Evolutionary conservation across 192 early-diverging fungal genomes (phyloP), one percentile per base, ranked within the genome.

Genomic region (Gonapodya prolifera): DNA sequence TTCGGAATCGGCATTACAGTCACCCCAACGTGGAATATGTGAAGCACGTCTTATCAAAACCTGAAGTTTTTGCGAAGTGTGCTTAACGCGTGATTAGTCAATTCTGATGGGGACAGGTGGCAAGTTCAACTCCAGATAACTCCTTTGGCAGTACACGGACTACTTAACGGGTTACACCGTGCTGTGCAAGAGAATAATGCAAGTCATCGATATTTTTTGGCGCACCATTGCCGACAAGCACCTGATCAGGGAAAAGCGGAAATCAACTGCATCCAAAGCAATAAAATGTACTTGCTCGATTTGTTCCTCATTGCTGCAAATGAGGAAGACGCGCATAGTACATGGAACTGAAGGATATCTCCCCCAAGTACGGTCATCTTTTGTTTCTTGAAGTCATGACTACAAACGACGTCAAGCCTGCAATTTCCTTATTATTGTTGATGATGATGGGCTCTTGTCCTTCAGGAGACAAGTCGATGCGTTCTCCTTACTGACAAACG

Each of bases 101-200:
- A 88, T 80, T 82, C 85, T 0, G 91, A 93, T 75, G 91, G 91
- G 28, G 87, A 89, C 0, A 76, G 78, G 1, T 93, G 91, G 91
- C 83, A 83, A 32, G 79, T 77, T 0, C 89, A 91, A 30, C 82
- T 90, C 32, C 90, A 93, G 74, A 80, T 75, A 1, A 80, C 82
- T 30, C 78, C 29, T 73, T 32, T 73, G 71, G 71, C 2, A 32
- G 71, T 30, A 30, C 16, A 73, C 71, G 71, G 71, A 73, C 8
- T 29, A 29, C 71, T 32, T 18, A 29, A 73, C 18, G 28, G 71
- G 71, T 73, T 2, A 2, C 18, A 23, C 8, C 8, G 8, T 8
- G 8, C 23, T 23, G 8, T 16, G 8, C 8, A 73, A 32, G 18
- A 29, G 29, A 32, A 73, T 16, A 30, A 73, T 73, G 18, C 8